Evolutionary conservation across 2,329 filamentous ascomycete genomes (phyloP), one percentile per base, ranked within the genome.

Genomic region (Alternaria sp.): DNA sequence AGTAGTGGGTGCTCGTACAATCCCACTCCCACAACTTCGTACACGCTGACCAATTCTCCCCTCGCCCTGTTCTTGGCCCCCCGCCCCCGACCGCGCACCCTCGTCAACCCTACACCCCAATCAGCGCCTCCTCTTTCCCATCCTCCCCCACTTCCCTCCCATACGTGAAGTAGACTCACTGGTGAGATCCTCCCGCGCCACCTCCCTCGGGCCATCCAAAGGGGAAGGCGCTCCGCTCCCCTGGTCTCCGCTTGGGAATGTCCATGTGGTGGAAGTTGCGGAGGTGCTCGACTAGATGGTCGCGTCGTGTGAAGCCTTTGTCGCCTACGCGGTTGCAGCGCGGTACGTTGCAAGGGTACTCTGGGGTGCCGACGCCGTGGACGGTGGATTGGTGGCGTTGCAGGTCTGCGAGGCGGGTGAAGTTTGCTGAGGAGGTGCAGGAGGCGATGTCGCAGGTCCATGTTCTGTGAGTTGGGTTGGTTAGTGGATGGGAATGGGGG

Each of bases 251-350:
- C 70, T 83, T 83, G 17, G 79, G 80, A 45, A 83, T 80, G 52
- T 85, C 79, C 49, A 83, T 74, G 58, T 84, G 81, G 70, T 89
- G 87, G 63, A 84, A 87, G 46, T 85, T 85, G 56, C 87, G 79
- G 56, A 86, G 73, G 72, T 89, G 87, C 70, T 89, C 87, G 43
- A 81, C 81, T 44, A 88, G 78, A 70, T 89, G 87, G 69, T 89
- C 87, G 56, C 83, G 80, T 6, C 87, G 81, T 5, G 84, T 84
- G 69, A 89, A 89, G 1, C 86, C 87, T 62, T 77, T 78, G 46
- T 74, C 70, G 23, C 68, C 75, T 1, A 78, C 63, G 10, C 77
- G 74, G n/a, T 68, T 72, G 63, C 77, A 79, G 40, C 66, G 65
- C 0, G 72, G 65, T 2, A 78, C 72, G 1, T 68, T 69, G 62